Percentiles rank a stretch among this genome's conserved stretches.
These are phyloP conservation scores for Carex parvula DNA, from an alignment of 176 grass and related monocot species.

Conservation along the genomic window DNA sequence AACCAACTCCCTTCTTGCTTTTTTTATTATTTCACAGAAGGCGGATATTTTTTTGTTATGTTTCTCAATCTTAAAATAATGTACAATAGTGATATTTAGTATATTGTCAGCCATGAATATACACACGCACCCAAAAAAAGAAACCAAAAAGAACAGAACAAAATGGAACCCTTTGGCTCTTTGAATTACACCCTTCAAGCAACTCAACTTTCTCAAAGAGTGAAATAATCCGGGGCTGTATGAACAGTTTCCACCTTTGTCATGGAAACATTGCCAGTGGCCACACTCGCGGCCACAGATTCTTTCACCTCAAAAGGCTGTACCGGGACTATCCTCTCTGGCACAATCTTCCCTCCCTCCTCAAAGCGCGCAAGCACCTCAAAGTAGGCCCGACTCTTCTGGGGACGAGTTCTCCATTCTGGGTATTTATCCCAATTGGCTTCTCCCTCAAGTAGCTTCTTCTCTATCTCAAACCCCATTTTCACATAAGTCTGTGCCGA, in stretches of 20 bases:
- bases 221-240: conserved; percentile 53
- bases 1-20: conserved; percentile 18
- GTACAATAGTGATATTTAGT: conserved; percentile 15
- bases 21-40: conserved; percentile 26
- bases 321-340: conserved; percentile 57
- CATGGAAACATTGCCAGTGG: conserved; percentile 45
- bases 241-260: conserved; percentile 43
- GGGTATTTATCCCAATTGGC: conserved; percentile 50
- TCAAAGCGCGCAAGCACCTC: conserved; percentile 84
- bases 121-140: not conserved
- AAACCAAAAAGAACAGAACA: not conserved
- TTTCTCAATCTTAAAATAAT: conserved; percentile 4
- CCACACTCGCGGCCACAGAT: conserved; percentile 31
- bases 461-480: conserved; percentile 62
- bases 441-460: conserved; percentile 47
- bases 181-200: conserved; percentile 11
- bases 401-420: conserved; percentile 63
- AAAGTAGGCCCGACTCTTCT: conserved; percentile 55
- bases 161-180: conserved; percentile 10
- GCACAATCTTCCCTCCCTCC: conserved; percentile 49
- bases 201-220: conserved; percentile 44
- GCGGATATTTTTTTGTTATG: not conserved
- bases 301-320: conserved; percentile 39
- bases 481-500: conserved; percentile 77
- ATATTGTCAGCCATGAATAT: not conserved